phyloP scores from a whole-genome alignment of 1,284 basidiomycete species.

The Melampsora americana region DNA sequence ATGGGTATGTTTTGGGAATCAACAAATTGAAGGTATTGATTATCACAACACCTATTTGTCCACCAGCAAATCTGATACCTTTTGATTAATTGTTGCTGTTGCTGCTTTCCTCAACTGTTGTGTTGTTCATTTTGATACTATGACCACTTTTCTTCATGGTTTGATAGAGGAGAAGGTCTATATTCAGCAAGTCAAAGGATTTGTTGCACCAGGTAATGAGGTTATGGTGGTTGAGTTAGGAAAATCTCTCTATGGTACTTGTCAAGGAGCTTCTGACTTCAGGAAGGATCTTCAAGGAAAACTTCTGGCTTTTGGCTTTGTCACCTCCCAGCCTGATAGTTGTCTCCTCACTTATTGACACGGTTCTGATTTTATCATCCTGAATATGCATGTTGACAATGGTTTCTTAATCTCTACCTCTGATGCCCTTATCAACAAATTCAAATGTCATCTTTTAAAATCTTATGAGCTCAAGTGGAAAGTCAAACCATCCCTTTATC shows the following conservation, averaged over 20 bases:
- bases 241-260: neutral
- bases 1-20: neutral
- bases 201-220: neutral
- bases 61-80: neutral
- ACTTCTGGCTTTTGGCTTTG: neutral
- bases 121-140: neutral
- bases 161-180: neutral
- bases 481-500: neutral
- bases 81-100: neutral
- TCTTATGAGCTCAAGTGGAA: neutral
- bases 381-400: slow-evolving; percentile 7
- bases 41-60: neutral
- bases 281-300: neutral
- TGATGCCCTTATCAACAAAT: neutral
- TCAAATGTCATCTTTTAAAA: neutral
- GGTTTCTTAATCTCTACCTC: neutral
- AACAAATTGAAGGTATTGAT: neutral
- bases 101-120: neutral
- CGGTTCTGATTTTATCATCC: neutral
- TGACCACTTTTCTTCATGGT: neutral
- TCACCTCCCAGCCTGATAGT: neutral
- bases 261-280: neutral
- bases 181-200: slow-evolving; percentile 4
- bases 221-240: neutral
- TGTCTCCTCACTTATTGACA: neutral